Conservation (phyloP, 1,284 basidiomycete species). For the Cryptococcus hybrid region DNA sequence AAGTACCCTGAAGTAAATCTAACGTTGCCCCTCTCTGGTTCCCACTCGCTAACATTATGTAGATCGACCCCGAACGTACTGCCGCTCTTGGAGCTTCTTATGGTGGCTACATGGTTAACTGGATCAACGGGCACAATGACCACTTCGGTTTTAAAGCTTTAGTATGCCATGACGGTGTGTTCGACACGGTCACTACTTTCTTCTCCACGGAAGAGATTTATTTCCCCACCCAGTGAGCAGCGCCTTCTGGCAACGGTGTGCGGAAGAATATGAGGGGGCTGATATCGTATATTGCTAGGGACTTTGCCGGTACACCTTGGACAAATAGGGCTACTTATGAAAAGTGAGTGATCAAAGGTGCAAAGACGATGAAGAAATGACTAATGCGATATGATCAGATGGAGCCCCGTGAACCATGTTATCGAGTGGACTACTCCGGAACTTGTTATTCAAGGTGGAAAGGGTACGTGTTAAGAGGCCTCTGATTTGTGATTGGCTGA, state of each 20-base stretch:
- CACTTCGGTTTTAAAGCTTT: conserved; percentile 78
- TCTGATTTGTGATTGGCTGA: background rate
- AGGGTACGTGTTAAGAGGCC: conserved; percentile 41
- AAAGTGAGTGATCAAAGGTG: conserved; percentile 17
- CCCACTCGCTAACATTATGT: conserved; percentile 55
- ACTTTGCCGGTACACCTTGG: conserved; percentile 27
- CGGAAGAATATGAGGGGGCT: background rate
- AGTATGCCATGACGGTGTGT: conserved; percentile 81
- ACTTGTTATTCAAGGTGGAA: conserved; percentile 79
- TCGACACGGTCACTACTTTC: conserved; percentile 58
- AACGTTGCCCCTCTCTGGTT: conserved; percentile 3
- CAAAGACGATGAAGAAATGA: too few species aligned
- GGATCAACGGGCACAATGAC: conserved; percentile 91
- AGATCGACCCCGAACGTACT: conserved; percentile 64
- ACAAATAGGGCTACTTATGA: conserved; percentile 37
- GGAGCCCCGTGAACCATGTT: conserved; percentile 70
- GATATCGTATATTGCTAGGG: conserved; percentile 6
- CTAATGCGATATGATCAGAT: conserved; percentile 24
- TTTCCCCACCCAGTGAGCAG: conserved; percentile 28
- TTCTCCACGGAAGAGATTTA: conserved; percentile 64
- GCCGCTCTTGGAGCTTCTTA: conserved; percentile 59
- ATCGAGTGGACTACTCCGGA: conserved; percentile 81
- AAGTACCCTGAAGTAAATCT: conserved; percentile 64
- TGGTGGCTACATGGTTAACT: conserved; percentile 61
- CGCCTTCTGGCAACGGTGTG: background rate